A percentile compares a stretch with the other conserved stretches of the same genome.
Conservation (phyloP, 2,329 filamentous ascomycete genomes). For the Penicillium sp. region DNA sequence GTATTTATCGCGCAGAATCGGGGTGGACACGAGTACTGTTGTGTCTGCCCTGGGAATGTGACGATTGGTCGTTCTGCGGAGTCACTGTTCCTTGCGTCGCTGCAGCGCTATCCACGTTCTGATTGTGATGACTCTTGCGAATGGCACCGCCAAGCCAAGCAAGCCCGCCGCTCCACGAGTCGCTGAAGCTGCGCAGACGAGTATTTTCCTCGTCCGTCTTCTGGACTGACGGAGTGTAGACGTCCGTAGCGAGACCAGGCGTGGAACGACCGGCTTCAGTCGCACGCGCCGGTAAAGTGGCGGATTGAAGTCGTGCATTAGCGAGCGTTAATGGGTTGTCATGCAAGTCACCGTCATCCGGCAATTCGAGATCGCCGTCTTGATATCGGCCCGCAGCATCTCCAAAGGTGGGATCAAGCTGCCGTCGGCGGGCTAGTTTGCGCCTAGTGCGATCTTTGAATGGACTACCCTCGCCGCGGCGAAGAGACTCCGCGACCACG, state of each 20-base stretch:
- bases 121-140: slow-evolving; percentile 12
- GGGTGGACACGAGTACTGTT: neutral
- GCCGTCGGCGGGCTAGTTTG: slow-evolving; percentile 26
- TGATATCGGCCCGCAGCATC: slow-evolving; percentile 16
- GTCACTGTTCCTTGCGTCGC: slow-evolving; percentile 12
- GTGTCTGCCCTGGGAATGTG: slow-evolving; percentile 1
- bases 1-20: slow-evolving; percentile 8
- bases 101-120: slow-evolving; percentile 8
- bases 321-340: slow-evolving; percentile 20
- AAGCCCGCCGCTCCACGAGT: slow-evolving; percentile 34
- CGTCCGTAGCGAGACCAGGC: slow-evolving; percentile 17
- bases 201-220: slow-evolving; percentile 16
- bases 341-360: slow-evolving; percentile 16
- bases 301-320: slow-evolving; percentile 25
- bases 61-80: slow-evolving; percentile 6
- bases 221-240: slow-evolving; percentile 5
- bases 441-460: slow-evolving; percentile 28
- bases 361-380: slow-evolving; percentile 15
- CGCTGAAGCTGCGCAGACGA: slow-evolving; percentile 35
- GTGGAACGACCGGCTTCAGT: slow-evolving; percentile 21
- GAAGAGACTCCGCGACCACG: slow-evolving; percentile 59
- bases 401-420: slow-evolving; percentile 23
- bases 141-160: slow-evolving; percentile 35
- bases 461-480: slow-evolving; percentile 49
- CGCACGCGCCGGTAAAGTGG: slow-evolving; percentile 18